Percentiles rank a stretch among this genome's conserved stretches.
Conservation (phyloP, 495 filamentous ascomycete genomes). For the Penicillium ucsense region DNA sequence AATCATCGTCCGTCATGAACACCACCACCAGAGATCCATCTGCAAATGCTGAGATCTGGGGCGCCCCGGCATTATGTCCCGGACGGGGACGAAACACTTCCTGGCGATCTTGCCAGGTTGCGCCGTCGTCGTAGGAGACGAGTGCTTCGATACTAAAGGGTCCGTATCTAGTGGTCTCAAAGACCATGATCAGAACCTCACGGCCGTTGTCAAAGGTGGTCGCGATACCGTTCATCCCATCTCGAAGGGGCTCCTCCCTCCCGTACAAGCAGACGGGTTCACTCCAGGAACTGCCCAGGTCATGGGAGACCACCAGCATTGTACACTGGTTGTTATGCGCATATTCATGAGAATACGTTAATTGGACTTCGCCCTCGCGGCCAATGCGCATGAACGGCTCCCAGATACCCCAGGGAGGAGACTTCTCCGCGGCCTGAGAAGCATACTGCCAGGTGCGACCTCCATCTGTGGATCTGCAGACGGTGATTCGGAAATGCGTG, state of each 20-base stretch:
- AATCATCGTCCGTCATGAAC: conserved; percentile 56
- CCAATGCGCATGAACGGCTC: conserved; percentile 51
- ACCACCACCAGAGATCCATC: conserved; percentile 47
- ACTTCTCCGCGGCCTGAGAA: conserved; percentile 40
- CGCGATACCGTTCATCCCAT: conserved; percentile 54
- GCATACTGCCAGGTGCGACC: conserved; percentile 45
- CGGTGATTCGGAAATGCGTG: conserved; percentile 50
- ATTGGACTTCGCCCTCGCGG: conserved; percentile 39
- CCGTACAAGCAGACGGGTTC: conserved; percentile 38
- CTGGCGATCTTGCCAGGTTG: conserved; percentile 43
- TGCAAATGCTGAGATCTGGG: conserved; percentile 46
- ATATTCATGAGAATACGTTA: conserved; percentile 50
- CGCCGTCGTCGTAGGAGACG: conserved; percentile 48
- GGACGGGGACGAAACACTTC: conserved; percentile 37
- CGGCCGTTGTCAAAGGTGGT: conserved; percentile 30
- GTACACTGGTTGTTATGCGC: conserved; percentile 49
- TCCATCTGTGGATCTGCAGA: conserved; percentile 46
- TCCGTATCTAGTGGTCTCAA: conserved; percentile 44
- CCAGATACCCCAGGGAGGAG: conserved; percentile 43
- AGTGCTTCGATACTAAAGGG: conserved; percentile 46
- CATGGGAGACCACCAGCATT: conserved; percentile 45
- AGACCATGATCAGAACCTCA: conserved; percentile 44
- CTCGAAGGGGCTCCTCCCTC: conserved; percentile 31
- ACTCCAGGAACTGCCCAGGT: conserved; percentile 45
- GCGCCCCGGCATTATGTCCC: conserved; percentile 46